Evolutionary conservation across 2,329 filamentous ascomycete genomes (phyloP), one percentile per base, ranked within the genome.

Genomic region (Trichoderma breve): DNA sequence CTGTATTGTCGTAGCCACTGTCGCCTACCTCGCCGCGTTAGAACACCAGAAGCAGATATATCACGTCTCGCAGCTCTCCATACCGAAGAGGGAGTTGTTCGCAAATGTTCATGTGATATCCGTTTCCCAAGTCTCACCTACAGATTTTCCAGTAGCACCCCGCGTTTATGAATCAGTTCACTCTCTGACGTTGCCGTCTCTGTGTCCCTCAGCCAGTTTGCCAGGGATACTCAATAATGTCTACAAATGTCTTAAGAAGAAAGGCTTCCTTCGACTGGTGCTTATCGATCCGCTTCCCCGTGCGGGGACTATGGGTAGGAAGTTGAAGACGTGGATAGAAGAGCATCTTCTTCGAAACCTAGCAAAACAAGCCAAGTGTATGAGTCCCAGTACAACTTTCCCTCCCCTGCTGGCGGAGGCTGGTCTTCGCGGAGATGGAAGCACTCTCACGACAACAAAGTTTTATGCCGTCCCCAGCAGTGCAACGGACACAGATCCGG

Each of bases 271-370:
- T 14, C 86, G 90, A 72, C 79, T 93, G 18, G 86, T 86, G 0
- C 80, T 92, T 21, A 87, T 92, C 74, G 89, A 93, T 71, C 89
- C 91, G 0, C 81, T 87, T 8, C 91, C 91, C 0, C 82, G 86
- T 0, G 81, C 86, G 4, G 80, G 83, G 2, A 89, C 86, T 0
- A 82, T 89, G 28, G 91, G 91, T 0, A 88, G 88, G 0, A 81
- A 82, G 1, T 81, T 93, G 76, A 83, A 86, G 43, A 78, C 82
- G 1, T 93, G 91, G 91, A 81, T 93, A 3, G 88, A 91, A 57
- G 83, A 87, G 4, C 83, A 91, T 66, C 82, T 93, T 0, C 78
- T 91, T 2, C 78, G 87, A 7, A 90, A 90, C 71, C 80, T 93
- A 0, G 87, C 90, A 76, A 83, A 83, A 26, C 82, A 86, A 18